Evolutionary conservation across 352 stramenopile genomes (phyloP).

Genomic region (Phytopythium boreale): DNA sequence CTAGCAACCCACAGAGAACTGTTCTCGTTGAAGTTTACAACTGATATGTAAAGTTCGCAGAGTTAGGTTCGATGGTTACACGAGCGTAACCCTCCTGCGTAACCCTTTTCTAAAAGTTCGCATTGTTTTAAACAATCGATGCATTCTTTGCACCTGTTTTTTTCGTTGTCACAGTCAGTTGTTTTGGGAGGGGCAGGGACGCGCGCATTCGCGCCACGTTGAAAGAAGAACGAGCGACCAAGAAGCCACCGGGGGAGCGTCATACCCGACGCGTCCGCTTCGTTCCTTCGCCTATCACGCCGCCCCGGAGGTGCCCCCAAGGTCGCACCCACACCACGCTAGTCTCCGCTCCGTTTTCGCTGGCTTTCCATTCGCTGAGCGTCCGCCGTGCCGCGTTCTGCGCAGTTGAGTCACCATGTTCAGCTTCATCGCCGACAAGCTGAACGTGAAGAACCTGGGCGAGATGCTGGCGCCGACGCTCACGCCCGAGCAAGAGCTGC

Average conservation of each 20-base stretch:
- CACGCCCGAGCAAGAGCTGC: slow-evolving; percentile 84
- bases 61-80: no score
- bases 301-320: not conserved
- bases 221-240: not conserved
- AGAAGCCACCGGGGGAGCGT: not conserved
- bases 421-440: slow-evolving; percentile 85
- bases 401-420: slow-evolving; percentile 57
- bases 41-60: no score
- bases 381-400: not conserved
- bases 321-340: not conserved
- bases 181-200: no score
- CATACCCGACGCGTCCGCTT: not conserved
- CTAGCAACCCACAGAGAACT: no score
- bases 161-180: no score
- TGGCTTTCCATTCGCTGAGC: not conserved
- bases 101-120: no score
- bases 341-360: not conserved
- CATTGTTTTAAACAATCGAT: no score
- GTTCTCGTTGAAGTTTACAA: no score
- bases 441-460: slow-evolving; percentile 88
- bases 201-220: not conserved
- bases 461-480: slow-evolving; percentile 85
- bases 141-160: no score
- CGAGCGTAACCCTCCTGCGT: no score
- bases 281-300: not conserved